Evolutionary conservation across 2,329 filamentous ascomycete genomes (phyloP).

Genomic region (Fusarium domesticum): DNA sequence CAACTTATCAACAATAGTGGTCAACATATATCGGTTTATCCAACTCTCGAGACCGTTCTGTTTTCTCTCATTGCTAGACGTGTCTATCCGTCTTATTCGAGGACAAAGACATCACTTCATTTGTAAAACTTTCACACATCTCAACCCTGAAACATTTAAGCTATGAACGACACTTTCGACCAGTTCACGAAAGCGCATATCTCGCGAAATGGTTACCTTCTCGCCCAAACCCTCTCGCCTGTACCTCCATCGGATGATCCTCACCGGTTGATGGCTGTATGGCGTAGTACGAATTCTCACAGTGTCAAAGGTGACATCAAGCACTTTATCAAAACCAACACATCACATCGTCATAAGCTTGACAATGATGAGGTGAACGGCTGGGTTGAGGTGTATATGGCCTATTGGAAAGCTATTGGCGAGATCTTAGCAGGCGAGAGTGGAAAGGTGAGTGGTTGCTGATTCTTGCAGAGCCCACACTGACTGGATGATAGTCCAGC

Average conservation of each 20-base stretch:
- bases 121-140: not conserved
- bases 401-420: conserved; percentile 79
- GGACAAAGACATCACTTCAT: not conserved
- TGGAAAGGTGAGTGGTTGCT: conserved; percentile 33
- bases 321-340: conserved; percentile 65
- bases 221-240: conserved; percentile 74
- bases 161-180: conserved; percentile 71
- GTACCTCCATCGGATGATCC: conserved; percentile 60
- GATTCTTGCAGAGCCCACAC: not conserved
- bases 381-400: conserved; percentile 83
- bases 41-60: not conserved
- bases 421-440: conserved; percentile 60
- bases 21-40: not conserved
- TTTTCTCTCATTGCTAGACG: not conserved
- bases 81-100: not conserved
- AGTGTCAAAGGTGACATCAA: conserved; percentile 68
- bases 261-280: conserved; percentile 66
- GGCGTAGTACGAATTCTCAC: conserved; percentile 65
- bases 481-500: conserved; percentile 45
- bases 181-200: conserved; percentile 70
- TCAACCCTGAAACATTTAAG: conserved; percentile 12
- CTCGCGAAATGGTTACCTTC: conserved; percentile 63
- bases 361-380: conserved; percentile 66
- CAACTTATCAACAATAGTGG: not conserved
- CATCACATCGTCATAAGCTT: conserved; percentile 51